These are phyloP conservation scores for Camelina hispida DNA, from an alignment of 345 rosid genomes.

Conservation along the genomic window DNA sequence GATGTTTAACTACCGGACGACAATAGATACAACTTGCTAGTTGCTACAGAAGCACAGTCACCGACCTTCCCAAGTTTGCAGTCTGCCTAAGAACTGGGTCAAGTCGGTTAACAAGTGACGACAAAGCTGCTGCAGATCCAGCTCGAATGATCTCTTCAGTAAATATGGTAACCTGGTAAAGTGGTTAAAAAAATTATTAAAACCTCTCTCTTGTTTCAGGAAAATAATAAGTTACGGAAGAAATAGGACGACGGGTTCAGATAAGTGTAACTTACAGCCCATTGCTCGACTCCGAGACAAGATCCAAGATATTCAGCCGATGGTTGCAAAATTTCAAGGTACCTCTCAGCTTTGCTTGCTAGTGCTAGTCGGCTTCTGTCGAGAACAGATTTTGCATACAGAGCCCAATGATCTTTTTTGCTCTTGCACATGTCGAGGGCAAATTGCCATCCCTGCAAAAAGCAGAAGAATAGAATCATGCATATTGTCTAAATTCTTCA, in stretches of 20 bases:
- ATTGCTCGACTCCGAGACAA: constrained; percentile 75
- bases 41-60: constrained; percentile 24
- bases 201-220: constrained; percentile 21
- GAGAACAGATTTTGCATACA: constrained; percentile 91
- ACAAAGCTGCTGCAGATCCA: constrained; percentile 95
- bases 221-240: constrained; percentile 7
- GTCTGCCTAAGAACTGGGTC: constrained; percentile 96
- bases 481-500: constrained; percentile 6
- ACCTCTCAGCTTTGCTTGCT: constrained; percentile 86
- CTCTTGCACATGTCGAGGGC: constrained; percentile 67
- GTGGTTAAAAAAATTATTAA: constrained; percentile 6
- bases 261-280: constrained; percentile 74
- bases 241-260: constrained; percentile 16
- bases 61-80: constrained; percentile 89
- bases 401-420: constrained; percentile 75
- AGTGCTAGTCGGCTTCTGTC: constrained; percentile 96
- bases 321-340: constrained; percentile 84
- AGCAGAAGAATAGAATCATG: constrained; percentile 37
- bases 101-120: constrained; percentile 83
- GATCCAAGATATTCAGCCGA: constrained; percentile 96
- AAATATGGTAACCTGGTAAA: constrained; percentile 76
- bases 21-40: constrained; percentile 5
- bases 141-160: constrained; percentile 97
- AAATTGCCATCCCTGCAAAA: constrained; percentile 81
- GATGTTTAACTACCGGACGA: constrained; percentile 20